Evolutionary conservation across 495 filamentous ascomycete species (phyloP).

Genomic region (Barbatosphaeria neglecta): DNA sequence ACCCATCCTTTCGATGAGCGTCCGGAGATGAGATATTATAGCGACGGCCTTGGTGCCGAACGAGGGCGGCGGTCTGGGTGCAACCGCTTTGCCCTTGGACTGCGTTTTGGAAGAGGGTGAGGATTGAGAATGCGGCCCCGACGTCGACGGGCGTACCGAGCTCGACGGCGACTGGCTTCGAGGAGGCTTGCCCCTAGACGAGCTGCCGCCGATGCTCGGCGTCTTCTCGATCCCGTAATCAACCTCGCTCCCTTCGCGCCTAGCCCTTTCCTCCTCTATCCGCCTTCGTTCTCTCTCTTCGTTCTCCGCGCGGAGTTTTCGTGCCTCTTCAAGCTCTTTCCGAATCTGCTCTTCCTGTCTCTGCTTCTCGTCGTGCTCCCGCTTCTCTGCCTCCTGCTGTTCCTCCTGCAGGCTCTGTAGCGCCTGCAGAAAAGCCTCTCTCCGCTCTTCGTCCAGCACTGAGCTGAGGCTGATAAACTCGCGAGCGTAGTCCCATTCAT

Average conservation of each 20-base stretch:
- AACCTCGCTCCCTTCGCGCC: slow-evolving; percentile 27
- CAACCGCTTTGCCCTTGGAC: slow-evolving; percentile 20
- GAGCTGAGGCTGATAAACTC: slow-evolving; percentile 79
- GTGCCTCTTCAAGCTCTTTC: slow-evolving; percentile 48
- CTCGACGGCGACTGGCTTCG: slow-evolving; percentile 5
- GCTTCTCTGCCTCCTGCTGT: slow-evolving; percentile 48
- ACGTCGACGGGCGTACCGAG: slow-evolving; percentile 4
- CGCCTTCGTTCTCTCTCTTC: slow-evolving; percentile 38
- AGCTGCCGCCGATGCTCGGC: slow-evolving; percentile 23
- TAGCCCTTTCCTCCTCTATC: slow-evolving; percentile 31
- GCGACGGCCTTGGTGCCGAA: slow-evolving; percentile 38
- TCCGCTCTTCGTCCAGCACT: slow-evolving; percentile 81
- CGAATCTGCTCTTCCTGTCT: slow-evolving; percentile 48
- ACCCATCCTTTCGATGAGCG: slow-evolving; percentile 50
- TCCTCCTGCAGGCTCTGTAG: slow-evolving; percentile 66
- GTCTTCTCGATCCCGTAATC: slow-evolving; percentile 38
- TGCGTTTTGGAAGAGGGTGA: slow-evolving; percentile 6
- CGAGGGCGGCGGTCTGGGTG: slow-evolving; percentile 20
- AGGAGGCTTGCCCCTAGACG: slow-evolving; percentile 14
- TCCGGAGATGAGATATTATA: slow-evolving; percentile 43
- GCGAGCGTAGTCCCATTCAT: slow-evolving; percentile 87
- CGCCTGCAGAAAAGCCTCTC: slow-evolving; percentile 72
- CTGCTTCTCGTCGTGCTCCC: slow-evolving; percentile 51
- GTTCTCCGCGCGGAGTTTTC: slow-evolving; percentile 36
- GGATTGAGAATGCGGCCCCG: slow-evolving; percentile 12